phyloP scores from a whole-genome alignment of 2,329 filamentous ascomycete species.

The Diaporthe ilicicola region DNA sequence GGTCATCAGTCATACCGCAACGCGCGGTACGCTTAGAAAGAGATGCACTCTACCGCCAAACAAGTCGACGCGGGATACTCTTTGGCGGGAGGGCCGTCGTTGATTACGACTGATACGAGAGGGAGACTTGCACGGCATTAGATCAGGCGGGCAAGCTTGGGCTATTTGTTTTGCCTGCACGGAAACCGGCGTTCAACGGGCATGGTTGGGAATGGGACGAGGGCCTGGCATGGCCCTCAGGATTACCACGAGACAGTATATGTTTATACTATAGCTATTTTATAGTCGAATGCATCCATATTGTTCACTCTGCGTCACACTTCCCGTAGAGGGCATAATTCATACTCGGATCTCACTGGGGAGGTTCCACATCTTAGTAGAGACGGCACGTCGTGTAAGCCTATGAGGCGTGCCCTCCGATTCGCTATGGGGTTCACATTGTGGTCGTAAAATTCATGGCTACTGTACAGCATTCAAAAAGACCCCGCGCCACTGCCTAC shows the following conservation, averaged over 20 bases:
- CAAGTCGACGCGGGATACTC: neutral
- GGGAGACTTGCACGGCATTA: neutral
- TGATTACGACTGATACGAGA: neutral
- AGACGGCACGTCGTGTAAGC: neutral
- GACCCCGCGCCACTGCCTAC: neutral
- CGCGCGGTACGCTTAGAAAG: slow-evolving; percentile 25
- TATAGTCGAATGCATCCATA: slow-evolving; percentile 14
- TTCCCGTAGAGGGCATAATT: neutral
- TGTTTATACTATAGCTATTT: slow-evolving; percentile 1
- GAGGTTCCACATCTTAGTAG: no score
- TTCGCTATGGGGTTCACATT: neutral
- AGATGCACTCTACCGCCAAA: neutral
- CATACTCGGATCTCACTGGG: no score
- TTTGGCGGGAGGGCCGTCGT: neutral
- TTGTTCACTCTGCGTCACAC: neutral
- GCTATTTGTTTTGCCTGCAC: slow-evolving; percentile 8
- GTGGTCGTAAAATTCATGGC: slow-evolving; percentile 10
- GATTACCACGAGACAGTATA: neutral
- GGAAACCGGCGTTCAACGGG: slow-evolving; percentile 23
- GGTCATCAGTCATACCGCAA: slow-evolving; percentile 19
- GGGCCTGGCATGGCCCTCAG: neutral
- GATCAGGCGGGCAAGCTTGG: neutral
- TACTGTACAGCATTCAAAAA: neutral
- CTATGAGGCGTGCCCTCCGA: neutral
- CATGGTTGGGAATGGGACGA: slow-evolving; percentile 5